Conservation (phyloP, 768 basidiomycete species). For the Trametes sanguinea region DNA sequence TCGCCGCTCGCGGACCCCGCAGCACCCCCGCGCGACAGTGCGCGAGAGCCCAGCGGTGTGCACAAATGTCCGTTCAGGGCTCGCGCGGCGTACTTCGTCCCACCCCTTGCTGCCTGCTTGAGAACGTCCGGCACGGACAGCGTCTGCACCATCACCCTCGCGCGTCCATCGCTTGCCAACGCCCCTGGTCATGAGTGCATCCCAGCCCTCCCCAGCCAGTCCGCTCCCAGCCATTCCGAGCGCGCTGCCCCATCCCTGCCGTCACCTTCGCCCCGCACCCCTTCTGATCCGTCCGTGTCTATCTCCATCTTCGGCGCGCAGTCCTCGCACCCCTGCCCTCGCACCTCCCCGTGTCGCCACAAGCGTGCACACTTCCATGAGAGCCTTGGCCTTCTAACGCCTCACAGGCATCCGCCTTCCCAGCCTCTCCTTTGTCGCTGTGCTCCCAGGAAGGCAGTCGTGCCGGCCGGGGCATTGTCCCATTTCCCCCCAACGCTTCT, state of each 20-base stretch:
- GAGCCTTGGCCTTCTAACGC: neutral
- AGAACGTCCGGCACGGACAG: constrained; percentile 5
- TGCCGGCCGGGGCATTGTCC: neutral
- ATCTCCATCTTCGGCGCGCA: neutral
- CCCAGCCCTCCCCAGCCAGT: neutral
- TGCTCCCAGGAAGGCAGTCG: neutral
- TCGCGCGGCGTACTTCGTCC: neutral
- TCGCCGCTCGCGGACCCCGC: neutral
- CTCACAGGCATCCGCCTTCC: neutral
- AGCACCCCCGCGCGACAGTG: neutral
- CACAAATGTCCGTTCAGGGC: neutral
- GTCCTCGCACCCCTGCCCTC: neutral
- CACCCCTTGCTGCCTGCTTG: constrained; percentile 1
- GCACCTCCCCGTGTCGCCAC: neutral
- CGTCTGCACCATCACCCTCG: constrained; percentile 1
- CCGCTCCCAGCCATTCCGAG: neutral
- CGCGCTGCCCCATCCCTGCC: neutral
- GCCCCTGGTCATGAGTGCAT: constrained; percentile 15
- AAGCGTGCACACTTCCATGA: neutral
- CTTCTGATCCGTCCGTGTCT: constrained; percentile 9
- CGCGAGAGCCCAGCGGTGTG: neutral
- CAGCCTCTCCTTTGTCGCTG: neutral
- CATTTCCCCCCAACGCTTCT: neutral
- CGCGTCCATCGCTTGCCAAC: constrained; percentile 9
- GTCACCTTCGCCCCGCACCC: neutral